Evolutionary conservation across 495 filamentous ascomycete genomes (phyloP), one percentile per base, ranked within the genome.

Genomic region (Schizothecium vesticola): DNA sequence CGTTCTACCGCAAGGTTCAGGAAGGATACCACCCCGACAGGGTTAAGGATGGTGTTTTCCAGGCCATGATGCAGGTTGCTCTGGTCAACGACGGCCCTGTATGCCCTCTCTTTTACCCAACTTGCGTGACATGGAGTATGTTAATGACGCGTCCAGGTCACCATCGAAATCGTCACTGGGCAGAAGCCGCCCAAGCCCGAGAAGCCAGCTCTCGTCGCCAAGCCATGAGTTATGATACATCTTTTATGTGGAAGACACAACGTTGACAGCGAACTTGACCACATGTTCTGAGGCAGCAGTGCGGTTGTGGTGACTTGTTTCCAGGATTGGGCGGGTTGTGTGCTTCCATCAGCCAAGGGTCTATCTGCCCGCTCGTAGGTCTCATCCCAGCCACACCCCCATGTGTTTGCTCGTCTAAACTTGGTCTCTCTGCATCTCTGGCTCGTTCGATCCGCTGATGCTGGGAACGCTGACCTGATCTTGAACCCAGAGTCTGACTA

Each of bases 31-130:
- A 80, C 5, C 77, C 86, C 9, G 92, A 93, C 19, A 90, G 86
- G 70, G 93, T 99, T 68, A 93, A 96, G 74, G 90, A 98, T 75
- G 96, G 96, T 16, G 88, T 97, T 43, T 99, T 98, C 77, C 94
- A 97, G 73, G 95, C 96, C 63, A 97, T 97, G 93, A 99, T 98
- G 95, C 91, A 97, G 73, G 95, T 97, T 67, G 91, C 91, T 68
- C 76, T 97, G 25, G 89, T 96, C 43, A 98, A 98, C 72, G 94
- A 98, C 76, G 94, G 94, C 66, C 94, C 94, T 77, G 94, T 97
- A 85, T 87, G 92, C 66, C 12, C 31, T 22, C 29, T n/a, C 65
- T 55, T 61, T 21, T 19, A 43, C 12, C 3, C 8, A 16, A 25
- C 29, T 55, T 9, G 11, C 57, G 57, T 31, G n/a, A 13, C 25